phyloP scores from a whole-genome alignment of 768 basidiomycete genomes.

The Clitopilus hobsonii region DNA sequence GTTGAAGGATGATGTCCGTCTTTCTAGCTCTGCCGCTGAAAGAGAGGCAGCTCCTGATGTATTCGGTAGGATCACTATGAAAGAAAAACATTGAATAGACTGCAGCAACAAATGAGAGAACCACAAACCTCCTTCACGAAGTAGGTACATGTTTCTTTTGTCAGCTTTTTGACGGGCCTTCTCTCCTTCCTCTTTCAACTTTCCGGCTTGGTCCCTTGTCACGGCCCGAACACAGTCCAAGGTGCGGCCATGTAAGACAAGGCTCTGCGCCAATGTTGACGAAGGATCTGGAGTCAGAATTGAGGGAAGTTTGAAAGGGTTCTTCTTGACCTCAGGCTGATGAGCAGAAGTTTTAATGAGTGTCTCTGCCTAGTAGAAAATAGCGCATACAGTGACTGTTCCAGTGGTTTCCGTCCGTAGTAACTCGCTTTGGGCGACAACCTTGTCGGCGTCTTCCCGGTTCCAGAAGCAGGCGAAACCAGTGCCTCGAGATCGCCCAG shows the following conservation, averaged over 20 bases:
- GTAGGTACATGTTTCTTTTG: slow-evolving; percentile 92
- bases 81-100: not conserved
- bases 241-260: slow-evolving; percentile 90
- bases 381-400: slow-evolving; percentile 23
- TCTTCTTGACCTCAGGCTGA: slow-evolving; percentile 52
- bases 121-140: slow-evolving; percentile 87
- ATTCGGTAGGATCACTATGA: slow-evolving; percentile 83
- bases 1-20: slow-evolving; percentile 80
- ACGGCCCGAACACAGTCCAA: slow-evolving; percentile 90
- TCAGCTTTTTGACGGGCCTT: slow-evolving; percentile 84
- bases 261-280: slow-evolving; percentile 69
- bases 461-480: slow-evolving; percentile 99
- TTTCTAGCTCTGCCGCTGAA: slow-evolving; percentile 73
- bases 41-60: slow-evolving; percentile 74
- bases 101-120: not conserved
- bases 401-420: slow-evolving; percentile 63
- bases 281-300: slow-evolving; percentile 94
- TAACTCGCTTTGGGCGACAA: slow-evolving; percentile 74
- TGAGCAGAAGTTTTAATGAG: too few species aligned
- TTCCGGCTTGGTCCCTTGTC: slow-evolving; percentile 81
- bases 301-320: slow-evolving; percentile 84
- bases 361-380: too few species aligned
- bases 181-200: slow-evolving; percentile 86
- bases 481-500: slow-evolving; percentile 87
- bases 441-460: slow-evolving; percentile 81